A percentile compares a stretch with the other conserved stretches of the same genome.
phyloP scores from a whole-genome alignment of 2,329 filamentous ascomycete genomes.

The Diplodia scrobiculata region DNA sequence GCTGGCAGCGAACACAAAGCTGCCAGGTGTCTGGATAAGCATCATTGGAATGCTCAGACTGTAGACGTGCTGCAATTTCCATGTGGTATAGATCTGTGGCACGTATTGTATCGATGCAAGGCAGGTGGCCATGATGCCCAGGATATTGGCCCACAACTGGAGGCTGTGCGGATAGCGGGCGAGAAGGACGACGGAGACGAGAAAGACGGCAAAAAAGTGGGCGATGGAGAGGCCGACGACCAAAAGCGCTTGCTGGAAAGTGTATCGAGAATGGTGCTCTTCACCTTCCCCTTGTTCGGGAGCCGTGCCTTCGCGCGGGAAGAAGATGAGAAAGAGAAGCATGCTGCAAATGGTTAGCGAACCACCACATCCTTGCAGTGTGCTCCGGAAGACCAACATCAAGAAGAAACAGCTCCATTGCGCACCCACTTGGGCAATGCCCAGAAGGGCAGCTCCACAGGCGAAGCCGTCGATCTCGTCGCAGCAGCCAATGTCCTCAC shows the following conservation, averaged over 20 bases:
- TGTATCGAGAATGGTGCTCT: slow-evolving; percentile 45
- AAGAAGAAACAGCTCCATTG: slow-evolving; percentile 91
- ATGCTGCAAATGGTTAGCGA: slow-evolving; percentile 59
- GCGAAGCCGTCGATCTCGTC: slow-evolving; percentile 76
- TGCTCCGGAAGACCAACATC: slow-evolving; percentile 64
- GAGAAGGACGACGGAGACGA: slow-evolving; percentile 66
- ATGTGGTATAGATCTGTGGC: slow-evolving; percentile 93
- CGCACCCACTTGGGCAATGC: slow-evolving; percentile 84
- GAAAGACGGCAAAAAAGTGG: slow-evolving; percentile 72
- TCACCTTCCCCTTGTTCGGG: slow-evolving; percentile 32
- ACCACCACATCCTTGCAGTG: no score
- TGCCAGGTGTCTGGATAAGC: slow-evolving; percentile 94
- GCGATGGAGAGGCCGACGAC: slow-evolving; percentile 73
- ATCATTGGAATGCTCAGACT: slow-evolving; percentile 97
- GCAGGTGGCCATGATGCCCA: slow-evolving; percentile 75
- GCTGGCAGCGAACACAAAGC: slow-evolving; percentile 84
- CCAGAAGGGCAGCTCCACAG: slow-evolving; percentile 81
- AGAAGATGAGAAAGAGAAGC: slow-evolving; percentile 92
- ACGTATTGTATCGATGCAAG: slow-evolving; percentile 89
- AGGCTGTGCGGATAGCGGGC: slow-evolving; percentile 65
- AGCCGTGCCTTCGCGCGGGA: slow-evolving; percentile 55
- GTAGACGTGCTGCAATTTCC: slow-evolving; percentile 78
- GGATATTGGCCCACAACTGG: slow-evolving; percentile 77
- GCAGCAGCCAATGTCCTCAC: slow-evolving; percentile 83
- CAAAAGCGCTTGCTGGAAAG: slow-evolving; percentile 75